Percentiles rank a stretch among this genome's conserved stretches.
phyloP scores from a whole-genome alignment of 1,284 basidiomycete genomes.

The Ustilago esculenta region DNA sequence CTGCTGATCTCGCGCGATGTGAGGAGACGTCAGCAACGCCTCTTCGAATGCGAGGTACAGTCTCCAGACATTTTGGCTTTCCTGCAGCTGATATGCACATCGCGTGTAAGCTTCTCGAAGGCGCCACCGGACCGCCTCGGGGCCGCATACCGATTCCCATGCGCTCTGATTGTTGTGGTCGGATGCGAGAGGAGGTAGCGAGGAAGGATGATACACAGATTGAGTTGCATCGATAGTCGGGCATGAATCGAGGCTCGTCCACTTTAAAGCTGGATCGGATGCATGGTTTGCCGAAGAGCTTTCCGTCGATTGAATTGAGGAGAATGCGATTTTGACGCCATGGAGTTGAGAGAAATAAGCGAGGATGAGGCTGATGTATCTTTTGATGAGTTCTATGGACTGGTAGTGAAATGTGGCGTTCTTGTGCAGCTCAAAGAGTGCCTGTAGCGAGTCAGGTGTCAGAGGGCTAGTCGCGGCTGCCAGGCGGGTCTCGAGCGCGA shows the following conservation, averaged over 20 bases:
- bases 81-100: conserved; percentile 36
- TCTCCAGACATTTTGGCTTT: conserved; percentile 54
- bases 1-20: conserved; percentile 20
- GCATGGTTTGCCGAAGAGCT: not conserved
- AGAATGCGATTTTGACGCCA: conserved; percentile 3
- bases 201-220: conserved; percentile 13
- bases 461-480: conserved; percentile 19
- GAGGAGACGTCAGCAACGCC: conserved; percentile 10
- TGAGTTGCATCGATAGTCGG: conserved; percentile 15
- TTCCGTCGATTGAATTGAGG: not conserved
- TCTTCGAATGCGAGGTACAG: conserved; percentile 53
- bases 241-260: conserved; percentile 34
- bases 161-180: not conserved
- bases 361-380: conserved; percentile 36
- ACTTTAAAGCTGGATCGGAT: conserved; percentile 24
- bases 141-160: conserved; percentile 13
- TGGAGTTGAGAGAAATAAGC: conserved; percentile 19
- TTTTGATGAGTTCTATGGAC: conserved; percentile 23
- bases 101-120: conserved; percentile 44
- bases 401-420: conserved; percentile 15
- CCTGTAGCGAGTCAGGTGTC: conserved; percentile 23
- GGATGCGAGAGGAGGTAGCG: conserved; percentile 10
- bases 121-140: conserved; percentile 23
- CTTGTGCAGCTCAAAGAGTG: conserved; percentile 42
- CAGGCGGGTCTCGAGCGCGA: conserved; percentile 23